phyloP scores from a whole-genome alignment of 768 basidiomycete species.

The Suillus luteus region DNA sequence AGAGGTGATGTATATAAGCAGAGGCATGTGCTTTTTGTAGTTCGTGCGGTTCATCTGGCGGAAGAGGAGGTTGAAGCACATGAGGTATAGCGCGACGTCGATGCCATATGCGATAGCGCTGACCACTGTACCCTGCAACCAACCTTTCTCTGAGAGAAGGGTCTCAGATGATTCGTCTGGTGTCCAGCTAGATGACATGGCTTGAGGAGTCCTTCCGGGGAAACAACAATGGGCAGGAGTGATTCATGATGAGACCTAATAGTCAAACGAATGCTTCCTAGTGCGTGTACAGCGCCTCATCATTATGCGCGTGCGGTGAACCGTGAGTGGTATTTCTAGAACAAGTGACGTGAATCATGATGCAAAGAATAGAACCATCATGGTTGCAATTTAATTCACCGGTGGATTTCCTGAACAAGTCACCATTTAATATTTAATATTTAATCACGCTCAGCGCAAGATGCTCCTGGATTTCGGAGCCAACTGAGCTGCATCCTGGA shows the following conservation, averaged over 20 bases:
- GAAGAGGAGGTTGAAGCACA: constrained; percentile 10
- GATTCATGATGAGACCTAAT: background rate
- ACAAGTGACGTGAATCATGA: background rate
- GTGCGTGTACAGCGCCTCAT: too few species aligned
- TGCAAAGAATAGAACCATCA: too few species aligned
- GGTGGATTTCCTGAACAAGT: too few species aligned
- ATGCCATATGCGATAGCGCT: constrained; percentile 19
- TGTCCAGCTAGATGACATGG: constrained; percentile 6
- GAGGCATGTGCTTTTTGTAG: background rate
- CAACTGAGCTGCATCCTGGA: too few species aligned
- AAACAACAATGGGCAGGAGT: background rate
- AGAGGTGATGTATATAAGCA: constrained; percentile 10
- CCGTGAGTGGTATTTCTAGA: background rate
- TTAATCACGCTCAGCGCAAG: too few species aligned
- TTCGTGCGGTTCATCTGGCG: background rate
- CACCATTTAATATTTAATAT: too few species aligned
- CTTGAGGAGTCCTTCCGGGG: background rate
- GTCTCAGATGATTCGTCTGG: background rate
- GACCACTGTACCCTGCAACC: constrained; percentile 7
- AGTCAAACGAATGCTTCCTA: background rate
- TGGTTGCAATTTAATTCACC: too few species aligned
- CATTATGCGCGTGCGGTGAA: background rate
- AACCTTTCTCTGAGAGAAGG: constrained; percentile 3
- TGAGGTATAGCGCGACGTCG: constrained; percentile 9
- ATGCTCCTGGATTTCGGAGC: too few species aligned